Evolutionary conservation across 768 basidiomycete genomes (phyloP).

Genomic region (Boletus subparvulus): DNA sequence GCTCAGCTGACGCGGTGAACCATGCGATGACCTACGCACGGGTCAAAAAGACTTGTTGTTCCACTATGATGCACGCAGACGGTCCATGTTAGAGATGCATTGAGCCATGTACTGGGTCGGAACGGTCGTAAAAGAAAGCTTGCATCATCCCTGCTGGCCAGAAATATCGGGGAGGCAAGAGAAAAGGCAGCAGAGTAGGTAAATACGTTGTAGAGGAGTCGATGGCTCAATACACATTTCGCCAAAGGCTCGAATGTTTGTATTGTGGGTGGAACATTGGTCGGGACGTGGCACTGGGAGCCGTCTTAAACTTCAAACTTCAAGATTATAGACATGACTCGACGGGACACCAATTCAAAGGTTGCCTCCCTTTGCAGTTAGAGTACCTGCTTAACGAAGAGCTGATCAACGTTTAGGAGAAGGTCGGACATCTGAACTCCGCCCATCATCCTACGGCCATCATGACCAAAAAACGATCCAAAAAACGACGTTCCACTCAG

Average conservation of each 20-base stretch:
- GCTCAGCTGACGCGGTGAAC: constrained; percentile 31
- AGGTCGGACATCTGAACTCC: no score
- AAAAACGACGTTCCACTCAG: no score
- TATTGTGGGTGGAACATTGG: constrained; percentile 54
- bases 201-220: constrained; percentile 57
- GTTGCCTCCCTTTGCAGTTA: not conserved
- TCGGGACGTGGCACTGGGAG: constrained; percentile 29
- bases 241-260: constrained; percentile 66
- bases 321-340: constrained; percentile 1
- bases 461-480: no score
- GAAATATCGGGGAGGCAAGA: constrained; percentile 41
- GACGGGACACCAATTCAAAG: not conserved
- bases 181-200: constrained; percentile 48
- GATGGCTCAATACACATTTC: constrained; percentile 59
- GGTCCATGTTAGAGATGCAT: constrained; percentile 40
- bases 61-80: constrained; percentile 47
- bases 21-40: constrained; percentile 42
- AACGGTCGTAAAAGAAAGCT: constrained; percentile 38
- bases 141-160: constrained; percentile 26
- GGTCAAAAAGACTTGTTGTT: constrained; percentile 59
- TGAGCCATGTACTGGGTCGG: constrained; percentile 36
- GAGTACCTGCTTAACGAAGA: no score
- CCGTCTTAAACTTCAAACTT: no score
- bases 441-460: no score
- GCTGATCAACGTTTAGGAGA: no score